Conservation (phyloP, 2,329 filamentous ascomycete genomes). For the Phialocephala subalpina region DNA sequence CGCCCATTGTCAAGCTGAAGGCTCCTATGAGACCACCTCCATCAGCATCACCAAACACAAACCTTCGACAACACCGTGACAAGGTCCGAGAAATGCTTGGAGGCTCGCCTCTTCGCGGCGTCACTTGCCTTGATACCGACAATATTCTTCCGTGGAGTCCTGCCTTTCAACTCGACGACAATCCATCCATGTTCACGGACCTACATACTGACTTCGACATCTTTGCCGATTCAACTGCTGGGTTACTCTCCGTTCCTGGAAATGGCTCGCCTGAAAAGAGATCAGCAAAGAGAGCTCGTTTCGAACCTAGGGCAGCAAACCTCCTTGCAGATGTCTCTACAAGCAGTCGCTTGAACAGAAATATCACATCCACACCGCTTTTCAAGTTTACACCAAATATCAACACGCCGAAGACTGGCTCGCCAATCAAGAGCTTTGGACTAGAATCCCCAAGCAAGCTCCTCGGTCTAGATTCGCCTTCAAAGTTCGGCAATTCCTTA, state of each 20-base stretch:
- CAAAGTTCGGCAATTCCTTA: constrained; percentile 34
- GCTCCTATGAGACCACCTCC: constrained; percentile 63
- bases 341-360: constrained; percentile 57
- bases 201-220: constrained; percentile 66
- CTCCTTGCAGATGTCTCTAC: constrained; percentile 63
- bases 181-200: constrained; percentile 59
- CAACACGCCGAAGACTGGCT: constrained; percentile 52
- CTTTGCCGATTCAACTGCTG: constrained; percentile 56
- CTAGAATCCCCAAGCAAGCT: constrained; percentile 64
- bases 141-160: constrained; percentile 67
- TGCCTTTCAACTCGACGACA: constrained; percentile 71
- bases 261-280: constrained; percentile 74
- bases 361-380: constrained; percentile 57
- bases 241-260: constrained; percentile 55
- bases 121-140: constrained; percentile 57
- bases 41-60: constrained; percentile 92
- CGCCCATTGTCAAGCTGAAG: constrained; percentile 85
- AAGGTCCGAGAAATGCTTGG: constrained; percentile 80
- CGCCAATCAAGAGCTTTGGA: constrained; percentile 65
- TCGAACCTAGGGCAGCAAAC: constrained; percentile 69
- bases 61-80: constrained; percentile 86
- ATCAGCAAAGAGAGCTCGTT: constrained; percentile 62
- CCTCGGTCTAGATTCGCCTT: constrained; percentile 42
- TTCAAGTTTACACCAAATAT: constrained; percentile 54
- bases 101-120: constrained; percentile 71